These are phyloP conservation scores for Niebla homalea DNA, from an alignment of 495 filamentous ascomycete genomes.

Conservation along the genomic window DNA sequence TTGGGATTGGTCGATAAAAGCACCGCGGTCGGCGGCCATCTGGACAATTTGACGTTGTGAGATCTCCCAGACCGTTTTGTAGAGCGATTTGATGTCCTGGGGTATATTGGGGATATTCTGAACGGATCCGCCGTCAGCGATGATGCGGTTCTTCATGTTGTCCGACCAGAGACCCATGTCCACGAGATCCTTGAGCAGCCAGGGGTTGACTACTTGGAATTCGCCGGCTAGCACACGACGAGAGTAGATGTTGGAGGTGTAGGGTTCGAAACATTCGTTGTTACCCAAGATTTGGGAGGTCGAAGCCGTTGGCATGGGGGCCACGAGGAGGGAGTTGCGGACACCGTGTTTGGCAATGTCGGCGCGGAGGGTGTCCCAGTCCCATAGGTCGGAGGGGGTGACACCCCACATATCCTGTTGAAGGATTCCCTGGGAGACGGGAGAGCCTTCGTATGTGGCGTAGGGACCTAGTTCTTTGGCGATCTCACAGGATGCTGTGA, in stretches of 20 bases:
- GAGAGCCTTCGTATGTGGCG: constrained; percentile 81
- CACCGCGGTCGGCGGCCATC: constrained; percentile 96
- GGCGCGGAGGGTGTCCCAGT: constrained; percentile 81
- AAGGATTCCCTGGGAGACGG: constrained; percentile 86
- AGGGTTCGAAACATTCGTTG: constrained; percentile 99
- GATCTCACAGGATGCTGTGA: constrained; percentile 77
- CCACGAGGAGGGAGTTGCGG: constrained; percentile 86
- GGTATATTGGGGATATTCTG: constrained; percentile 96
- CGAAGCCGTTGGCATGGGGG: constrained; percentile 94
- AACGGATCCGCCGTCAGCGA: constrained; percentile 87
- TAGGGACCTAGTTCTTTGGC: constrained; percentile 76
- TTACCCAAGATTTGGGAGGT: constrained; percentile 95
- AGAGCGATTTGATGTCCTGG: constrained; percentile 85
- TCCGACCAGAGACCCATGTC: constrained; percentile 98
- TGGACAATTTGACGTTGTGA: constrained; percentile 90
- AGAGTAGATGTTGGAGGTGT: constrained; percentile 98
- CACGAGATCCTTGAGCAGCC: constrained; percentile 95
- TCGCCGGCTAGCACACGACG: constrained; percentile 95
- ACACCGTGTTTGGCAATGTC: constrained; percentile 84
- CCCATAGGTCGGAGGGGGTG: constrained; percentile 87
- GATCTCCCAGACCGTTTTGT: constrained; percentile 99
- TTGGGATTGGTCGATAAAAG: constrained; percentile 97
- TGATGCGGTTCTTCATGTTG: constrained; percentile 99
- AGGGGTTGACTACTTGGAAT: constrained; percentile 99
- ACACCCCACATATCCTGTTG: constrained; percentile 99